Evolutionary conservation across 1,284 basidiomycete species (phyloP), one percentile per base, ranked within the genome.

Genomic region (Paramarasmius palmivorus): DNA sequence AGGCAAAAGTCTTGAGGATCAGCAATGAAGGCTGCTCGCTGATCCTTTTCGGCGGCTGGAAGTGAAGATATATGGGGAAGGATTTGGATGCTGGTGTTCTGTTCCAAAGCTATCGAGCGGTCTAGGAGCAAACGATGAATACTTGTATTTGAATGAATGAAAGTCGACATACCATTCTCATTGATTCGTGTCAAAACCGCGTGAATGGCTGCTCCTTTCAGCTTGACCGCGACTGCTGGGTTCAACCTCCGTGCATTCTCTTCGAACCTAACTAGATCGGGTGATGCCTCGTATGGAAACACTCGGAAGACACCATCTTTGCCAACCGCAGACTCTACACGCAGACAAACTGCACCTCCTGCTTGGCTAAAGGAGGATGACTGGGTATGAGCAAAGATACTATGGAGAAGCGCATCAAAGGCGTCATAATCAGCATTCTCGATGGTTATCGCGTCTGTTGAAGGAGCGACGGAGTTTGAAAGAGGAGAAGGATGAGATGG

Each of bases 11-110:
- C 20, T 7, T 40, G 41, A 45, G 38, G 49, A 49, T 19, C 72
- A 78, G 86, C 84, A 57, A 93, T 81, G 69, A 93, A 93, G 10
- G 90, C 90, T n/a, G 83, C 90, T 56, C 88, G 87, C 63, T 93
- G 90, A 59, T 92, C 88, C 69, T 89, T 90, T 65, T 92, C 83
- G 1, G 89, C 90, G 23, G 77, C 75, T 3, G 83, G 81, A 2
- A 93, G 74, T 57, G 81, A 73, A 39, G 68, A 65, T 63, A 92
- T 83, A 23, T 74, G 78, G 52, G 88, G 81, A 10, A 88, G 64
- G 51, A 88, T 79, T 66, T 88, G 86, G 52, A 88, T 88, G 6
- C 84, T 80, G 2, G 84, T 82, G 56, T 78, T 72, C 22, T 52
- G 60, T 62, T 85, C 82, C 56, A 88, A 68, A 56, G 81, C 80